phyloP scores from a whole-genome alignment of 2,329 filamentous ascomycete species.

The Catunica adiposa region DNA sequence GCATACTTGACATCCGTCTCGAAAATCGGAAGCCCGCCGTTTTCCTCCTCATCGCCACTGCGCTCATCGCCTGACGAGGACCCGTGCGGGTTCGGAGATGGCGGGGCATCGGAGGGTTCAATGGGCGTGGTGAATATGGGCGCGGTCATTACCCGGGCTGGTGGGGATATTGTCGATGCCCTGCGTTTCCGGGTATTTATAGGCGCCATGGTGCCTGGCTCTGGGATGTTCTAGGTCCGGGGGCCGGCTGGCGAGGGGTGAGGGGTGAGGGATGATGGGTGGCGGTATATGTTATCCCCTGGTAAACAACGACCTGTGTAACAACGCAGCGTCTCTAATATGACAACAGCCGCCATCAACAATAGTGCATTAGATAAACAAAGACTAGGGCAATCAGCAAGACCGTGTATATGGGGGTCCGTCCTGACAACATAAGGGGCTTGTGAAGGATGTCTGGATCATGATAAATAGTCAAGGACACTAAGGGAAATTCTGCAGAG shows the following conservation, averaged over 20 bases:
- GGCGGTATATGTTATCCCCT: too few relatives aligned
- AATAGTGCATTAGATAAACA: too few relatives aligned
- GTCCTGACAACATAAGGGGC: too few relatives aligned
- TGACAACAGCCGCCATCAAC: too few relatives aligned
- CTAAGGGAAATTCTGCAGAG: neutral
- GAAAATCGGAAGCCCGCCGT: neutral
- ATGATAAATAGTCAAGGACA: neutral
- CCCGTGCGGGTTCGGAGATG: neutral
- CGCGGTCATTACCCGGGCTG: neutral
- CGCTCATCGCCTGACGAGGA: too few relatives aligned
- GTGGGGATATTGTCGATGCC: neutral
- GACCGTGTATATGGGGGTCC: too few relatives aligned
- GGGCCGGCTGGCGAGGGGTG: neutral
- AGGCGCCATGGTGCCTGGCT: neutral
- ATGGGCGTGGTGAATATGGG: neutral
- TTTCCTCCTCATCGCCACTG: too few relatives aligned
- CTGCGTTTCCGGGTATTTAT: neutral
- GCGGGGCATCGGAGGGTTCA: neutral
- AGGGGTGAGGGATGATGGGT: too few relatives aligned
- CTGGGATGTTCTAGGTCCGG: neutral
- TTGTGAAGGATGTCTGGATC: too few relatives aligned
- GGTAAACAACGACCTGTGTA: too few relatives aligned
- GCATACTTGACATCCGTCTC: neutral
- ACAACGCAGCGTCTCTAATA: too few relatives aligned
- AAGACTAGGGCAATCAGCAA: too few relatives aligned